Evolutionary conservation across 1,139 yeast species (phyloP).

Genomic region (Lodderomyces parapsilosis): DNA sequence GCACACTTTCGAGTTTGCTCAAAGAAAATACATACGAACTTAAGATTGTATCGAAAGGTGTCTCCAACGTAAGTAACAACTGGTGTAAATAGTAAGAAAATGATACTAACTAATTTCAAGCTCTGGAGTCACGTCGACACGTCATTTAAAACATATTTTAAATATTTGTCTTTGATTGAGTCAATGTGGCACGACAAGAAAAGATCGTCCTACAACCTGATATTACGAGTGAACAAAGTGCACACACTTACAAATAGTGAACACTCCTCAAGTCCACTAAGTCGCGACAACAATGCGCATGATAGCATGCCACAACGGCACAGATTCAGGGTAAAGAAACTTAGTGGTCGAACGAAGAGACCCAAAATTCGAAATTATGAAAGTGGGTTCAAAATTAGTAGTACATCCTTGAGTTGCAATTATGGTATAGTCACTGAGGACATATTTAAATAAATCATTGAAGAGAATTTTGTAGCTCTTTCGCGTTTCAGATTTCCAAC

Average conservation of each 20-base stretch:
- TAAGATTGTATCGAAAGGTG: slow-evolving; percentile 17
- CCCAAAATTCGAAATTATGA: neutral
- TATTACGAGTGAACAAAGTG: neutral
- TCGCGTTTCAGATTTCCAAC: neutral
- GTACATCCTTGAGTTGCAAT: slow-evolving; percentile 5
- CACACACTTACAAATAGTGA: neutral
- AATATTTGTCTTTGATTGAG: slow-evolving; percentile 22
- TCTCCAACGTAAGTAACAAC: slow-evolving; percentile 20
- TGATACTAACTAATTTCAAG: slow-evolving; percentile 15
- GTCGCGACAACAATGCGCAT: neutral
- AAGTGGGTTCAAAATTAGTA: slow-evolving; percentile 8
- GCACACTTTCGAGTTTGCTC: slow-evolving; percentile 15
- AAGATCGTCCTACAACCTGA: slow-evolving; percentile 12
- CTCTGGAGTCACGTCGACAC: slow-evolving; percentile 20
- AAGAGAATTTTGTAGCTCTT: neutral
- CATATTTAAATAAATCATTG: slow-evolving; percentile 9
- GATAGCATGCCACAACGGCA: neutral
- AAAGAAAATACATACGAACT: slow-evolving; percentile 12
- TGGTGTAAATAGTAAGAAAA: neutral
- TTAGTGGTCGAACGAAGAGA: neutral
- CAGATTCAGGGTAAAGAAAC: slow-evolving; percentile 1
- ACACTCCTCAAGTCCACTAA: neutral
- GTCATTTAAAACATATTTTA: slow-evolving; percentile 19
- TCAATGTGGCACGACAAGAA: slow-evolving; percentile 17
- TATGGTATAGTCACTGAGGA: slow-evolving; percentile 16